Percentiles rank a stretch among this genome's conserved stretches.
Evolutionary conservation across 208 protist genomes (phyloP).

Genomic region (Leishmania aethiopica): DNA sequence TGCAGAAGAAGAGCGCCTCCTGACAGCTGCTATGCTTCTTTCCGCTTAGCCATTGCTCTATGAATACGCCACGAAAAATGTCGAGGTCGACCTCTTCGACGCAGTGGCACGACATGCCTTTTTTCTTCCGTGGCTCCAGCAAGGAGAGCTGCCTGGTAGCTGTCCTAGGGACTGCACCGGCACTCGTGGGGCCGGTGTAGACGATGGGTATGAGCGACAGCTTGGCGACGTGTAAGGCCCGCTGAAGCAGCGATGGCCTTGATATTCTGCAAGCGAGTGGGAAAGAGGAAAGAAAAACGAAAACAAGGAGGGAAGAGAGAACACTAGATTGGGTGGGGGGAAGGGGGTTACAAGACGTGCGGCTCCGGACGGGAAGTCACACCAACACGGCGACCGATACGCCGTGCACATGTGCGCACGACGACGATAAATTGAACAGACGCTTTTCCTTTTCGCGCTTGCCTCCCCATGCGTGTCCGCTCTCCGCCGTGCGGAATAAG

Average conservation of each 20-base stretch:
- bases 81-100: constrained; percentile 43
- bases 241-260: constrained; percentile 13
- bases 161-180: constrained; percentile 10
- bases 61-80: constrained; percentile 52
- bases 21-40: constrained; percentile 25
- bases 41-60: constrained; percentile 48
- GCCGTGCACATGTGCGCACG: no score
- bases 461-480: not conserved
- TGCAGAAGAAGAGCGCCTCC: constrained; percentile 53
- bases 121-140: constrained; percentile 39
- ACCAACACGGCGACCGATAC: not conserved
- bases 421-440: not conserved
- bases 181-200: constrained; percentile 25
- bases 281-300: not conserved
- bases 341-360: not conserved
- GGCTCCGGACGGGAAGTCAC: not conserved
- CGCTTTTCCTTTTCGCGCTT: not conserved
- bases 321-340: not conserved
- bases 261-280: not conserved
- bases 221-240: constrained; percentile 10
- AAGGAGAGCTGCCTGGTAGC: constrained; percentile 27
- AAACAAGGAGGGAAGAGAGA: not conserved
- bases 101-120: constrained; percentile 40
- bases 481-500: not conserved
- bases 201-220: constrained; percentile 30